Evolutionary conservation across 2,329 filamentous ascomycete species (phyloP), one percentile per base, ranked within the genome.

Genomic region (Fusarium sacchari): DNA sequence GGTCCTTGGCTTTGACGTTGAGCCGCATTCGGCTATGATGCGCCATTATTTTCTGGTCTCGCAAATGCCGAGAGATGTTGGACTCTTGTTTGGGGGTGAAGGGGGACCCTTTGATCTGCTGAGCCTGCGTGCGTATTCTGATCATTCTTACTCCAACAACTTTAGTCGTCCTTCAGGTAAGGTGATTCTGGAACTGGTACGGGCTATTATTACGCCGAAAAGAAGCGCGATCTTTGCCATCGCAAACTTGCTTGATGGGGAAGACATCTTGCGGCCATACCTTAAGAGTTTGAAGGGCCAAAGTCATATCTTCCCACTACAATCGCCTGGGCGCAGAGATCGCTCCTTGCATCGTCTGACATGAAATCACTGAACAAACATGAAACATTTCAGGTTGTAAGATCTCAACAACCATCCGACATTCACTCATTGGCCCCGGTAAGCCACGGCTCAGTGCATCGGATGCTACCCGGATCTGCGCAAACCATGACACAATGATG

Each of bases 361-460:
- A 26, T 24, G n/a, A 36, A 47, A 26, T 57, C 28, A 61, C 60
- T 56, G 24, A 26, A 15, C 40, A 42, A 43, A 39, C 57, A 24
- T 69, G 64, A 69, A 69, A 69, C 37, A 56, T 12, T 7, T 14
- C 14, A 30, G 28, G 12, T 56, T 56, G n/a, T 37, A 40, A 28
- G 32, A 20, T 32, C 28, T 64, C 44, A 43, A 20, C 10, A 24
- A 64, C 36, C 40, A 56, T 47, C 36, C 57, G 34, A 43, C 39
- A n/a, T 46, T 34, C 22, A 40, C 26, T 32, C 6, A n/a, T 39
- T 34, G 22, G 22, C 18, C 22, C 61, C 63, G 56, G 73, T 40
- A 72, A 70, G 32, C 32, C 42, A 58, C 67, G 70, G 70, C 64
- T 67, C 49, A 50, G n/a, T 69, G 44, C 59, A 71, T 65, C 69